These are phyloP conservation scores for Paramyrothecium sp. DNA, from an alignment of 2,329 filamentous ascomycete species.

Conservation along the genomic window DNA sequence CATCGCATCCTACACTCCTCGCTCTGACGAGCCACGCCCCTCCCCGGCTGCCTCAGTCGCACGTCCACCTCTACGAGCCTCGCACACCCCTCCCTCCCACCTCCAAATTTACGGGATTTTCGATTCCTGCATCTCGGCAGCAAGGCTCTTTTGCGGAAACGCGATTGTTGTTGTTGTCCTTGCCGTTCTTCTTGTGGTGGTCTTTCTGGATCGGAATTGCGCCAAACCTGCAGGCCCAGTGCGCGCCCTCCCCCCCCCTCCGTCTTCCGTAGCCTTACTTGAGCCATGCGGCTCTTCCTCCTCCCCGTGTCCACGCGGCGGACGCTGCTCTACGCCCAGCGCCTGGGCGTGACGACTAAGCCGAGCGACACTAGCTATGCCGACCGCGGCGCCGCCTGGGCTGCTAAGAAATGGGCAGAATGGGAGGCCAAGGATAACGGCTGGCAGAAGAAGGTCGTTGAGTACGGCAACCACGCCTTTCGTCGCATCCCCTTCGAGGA, in stretches of 20 bases:
- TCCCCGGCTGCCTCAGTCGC: not conserved
- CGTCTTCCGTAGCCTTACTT: too few species aligned
- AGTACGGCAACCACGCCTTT: slow-evolving; percentile 82
- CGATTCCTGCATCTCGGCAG: not conserved
- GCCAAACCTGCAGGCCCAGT: too few species aligned
- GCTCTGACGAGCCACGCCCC: not conserved
- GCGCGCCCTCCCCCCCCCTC: too few species aligned
- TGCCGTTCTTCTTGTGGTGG: too few species aligned
- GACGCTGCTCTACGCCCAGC: slow-evolving; percentile 89
- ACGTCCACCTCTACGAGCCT: not conserved
- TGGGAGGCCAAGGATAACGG: slow-evolving; percentile 85
- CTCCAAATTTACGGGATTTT: not conserved
- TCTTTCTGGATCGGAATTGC: too few species aligned
- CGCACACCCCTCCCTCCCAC: not conserved
- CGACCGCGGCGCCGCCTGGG: slow-evolving; percentile 70
- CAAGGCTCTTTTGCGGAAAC: not conserved
- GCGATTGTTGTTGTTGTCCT: too few species aligned
- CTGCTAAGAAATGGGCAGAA: slow-evolving; percentile 73
- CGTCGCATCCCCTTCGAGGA: slow-evolving; percentile 92
- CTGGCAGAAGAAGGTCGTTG: slow-evolving; percentile 86
- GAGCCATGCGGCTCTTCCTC: slow-evolving; percentile 84
- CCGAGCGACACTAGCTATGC: slow-evolving; percentile 49
- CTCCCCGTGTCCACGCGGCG: slow-evolving; percentile 89
- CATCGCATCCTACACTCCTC: not conserved
- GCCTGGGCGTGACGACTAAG: slow-evolving; percentile 56